These are phyloP conservation scores for Pholiota molesta DNA, from an alignment of 768 basidiomycete genomes.

Conservation along the genomic window DNA sequence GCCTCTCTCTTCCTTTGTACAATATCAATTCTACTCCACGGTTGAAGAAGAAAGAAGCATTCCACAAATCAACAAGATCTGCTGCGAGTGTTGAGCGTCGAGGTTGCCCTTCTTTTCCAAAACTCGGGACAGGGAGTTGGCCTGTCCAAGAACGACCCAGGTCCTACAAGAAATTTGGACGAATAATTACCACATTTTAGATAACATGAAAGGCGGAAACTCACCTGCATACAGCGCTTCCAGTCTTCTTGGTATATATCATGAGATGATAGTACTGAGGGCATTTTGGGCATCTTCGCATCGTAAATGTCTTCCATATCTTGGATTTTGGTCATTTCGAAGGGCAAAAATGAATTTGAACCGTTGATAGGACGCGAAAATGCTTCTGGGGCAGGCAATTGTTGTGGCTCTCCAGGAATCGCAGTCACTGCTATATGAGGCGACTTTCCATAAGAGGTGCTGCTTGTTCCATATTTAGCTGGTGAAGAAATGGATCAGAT, in stretches of 20 bases:
- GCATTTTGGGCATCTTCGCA: conserved; percentile 66
- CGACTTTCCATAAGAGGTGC: conserved; percentile 29
- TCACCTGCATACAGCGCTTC: conserved; percentile 76
- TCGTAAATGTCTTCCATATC: conserved; percentile 79
- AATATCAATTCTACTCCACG: conserved; percentile 81
- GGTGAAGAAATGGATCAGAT: too few relatives aligned
- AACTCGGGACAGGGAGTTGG: conserved; percentile 65
- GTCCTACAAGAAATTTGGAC: conserved; percentile 47
- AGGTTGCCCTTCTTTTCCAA: conserved; percentile 40
- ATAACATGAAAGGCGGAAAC: conserved; percentile 21
- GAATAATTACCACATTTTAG: not conserved
- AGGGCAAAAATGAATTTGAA: conserved; percentile 67
- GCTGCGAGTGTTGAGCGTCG: conserved; percentile 61
- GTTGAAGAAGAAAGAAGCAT: conserved; percentile 69
- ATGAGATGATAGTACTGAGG: conserved; percentile 68
- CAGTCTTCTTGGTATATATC: conserved; percentile 82
- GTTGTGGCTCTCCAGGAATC: conserved; percentile 38
- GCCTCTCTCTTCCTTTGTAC: conserved; percentile 79
- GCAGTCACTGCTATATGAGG: conserved; percentile 34
- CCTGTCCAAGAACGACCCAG: conserved; percentile 76
- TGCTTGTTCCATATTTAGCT: conserved; percentile 20
- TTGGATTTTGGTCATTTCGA: conserved; percentile 70
- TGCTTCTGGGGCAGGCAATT: conserved; percentile 67
- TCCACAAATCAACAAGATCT: conserved; percentile 84
- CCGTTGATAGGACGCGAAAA: conserved; percentile 76